Conservation (phyloP, 2,329 filamentous ascomycete species). For the Phialophora tarda region DNA sequence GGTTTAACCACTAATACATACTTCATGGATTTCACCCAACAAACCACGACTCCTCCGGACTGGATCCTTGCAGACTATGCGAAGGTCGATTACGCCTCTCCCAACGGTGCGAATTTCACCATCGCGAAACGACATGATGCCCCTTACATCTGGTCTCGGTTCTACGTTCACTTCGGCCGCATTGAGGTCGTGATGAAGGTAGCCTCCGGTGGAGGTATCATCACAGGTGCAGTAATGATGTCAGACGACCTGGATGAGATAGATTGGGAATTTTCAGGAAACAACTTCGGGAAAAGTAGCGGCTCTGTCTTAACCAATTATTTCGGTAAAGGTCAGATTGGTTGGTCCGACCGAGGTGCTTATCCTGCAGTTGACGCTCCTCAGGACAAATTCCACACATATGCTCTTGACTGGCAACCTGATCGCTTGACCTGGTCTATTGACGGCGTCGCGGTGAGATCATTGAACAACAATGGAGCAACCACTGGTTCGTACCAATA, state of each 20-base stretch:
- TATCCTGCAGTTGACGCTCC: conserved; percentile 75
- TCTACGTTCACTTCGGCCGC: conserved; percentile 62
- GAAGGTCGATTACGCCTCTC: conserved; percentile 71
- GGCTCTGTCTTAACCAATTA: conserved; percentile 84
- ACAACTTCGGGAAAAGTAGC: conserved; percentile 71
- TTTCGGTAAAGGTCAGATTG: conserved; percentile 89
- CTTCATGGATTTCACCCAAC: conserved; percentile 80
- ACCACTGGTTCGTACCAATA: conserved; percentile 69
- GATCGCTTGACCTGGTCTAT: conserved; percentile 84
- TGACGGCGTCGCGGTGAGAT: conserved; percentile 77
- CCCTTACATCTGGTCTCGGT: conserved; percentile 53
- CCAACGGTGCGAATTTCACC: conserved; percentile 57
- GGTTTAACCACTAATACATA: conserved; percentile 77
- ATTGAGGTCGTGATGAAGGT: conserved; percentile 56
- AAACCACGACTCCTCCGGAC: conserved; percentile 63
- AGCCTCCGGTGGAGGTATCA: conserved; percentile 74
- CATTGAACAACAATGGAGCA: conserved; percentile 68
- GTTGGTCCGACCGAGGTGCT: conserved; percentile 79
- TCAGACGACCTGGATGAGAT: conserved; percentile 98
- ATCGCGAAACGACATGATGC: conserved; percentile 56
- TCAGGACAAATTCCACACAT: conserved; percentile 79
- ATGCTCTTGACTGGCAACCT: conserved; percentile 90
- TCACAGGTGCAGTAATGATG: conserved; percentile 93
- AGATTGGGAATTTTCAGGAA: conserved; percentile 92
- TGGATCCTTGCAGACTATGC: conserved; percentile 73